These are phyloP conservation scores for Pyricularia sp. DNA, from an alignment of 2,329 filamentous ascomycete genomes.

Conservation along the genomic window DNA sequence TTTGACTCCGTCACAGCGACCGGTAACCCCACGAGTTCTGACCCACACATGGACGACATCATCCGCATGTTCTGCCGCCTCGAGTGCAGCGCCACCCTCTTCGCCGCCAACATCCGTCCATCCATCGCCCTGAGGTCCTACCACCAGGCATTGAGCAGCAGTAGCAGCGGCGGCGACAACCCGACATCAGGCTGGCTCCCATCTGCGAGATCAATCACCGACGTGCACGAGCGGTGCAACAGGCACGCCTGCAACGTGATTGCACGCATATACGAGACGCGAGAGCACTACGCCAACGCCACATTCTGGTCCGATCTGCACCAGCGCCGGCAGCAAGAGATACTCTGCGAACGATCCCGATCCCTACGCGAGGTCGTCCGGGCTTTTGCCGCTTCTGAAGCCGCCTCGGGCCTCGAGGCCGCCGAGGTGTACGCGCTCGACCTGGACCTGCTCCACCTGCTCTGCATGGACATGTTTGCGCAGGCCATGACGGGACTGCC, in stretches of 20 bases:
- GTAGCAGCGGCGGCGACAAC: constrained; percentile 3
- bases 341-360: constrained; percentile 10
- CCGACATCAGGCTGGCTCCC: neutral
- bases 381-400: constrained; percentile 8
- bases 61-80: constrained; percentile 16
- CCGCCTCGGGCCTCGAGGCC: constrained; percentile 7
- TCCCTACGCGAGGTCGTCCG: constrained; percentile 10
- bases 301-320: constrained; percentile 13
- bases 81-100: constrained; percentile 15
- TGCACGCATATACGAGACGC: constrained; percentile 13
- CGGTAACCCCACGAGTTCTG: neutral
- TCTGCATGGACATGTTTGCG: constrained; percentile 11
- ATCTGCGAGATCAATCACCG: constrained; percentile 3
- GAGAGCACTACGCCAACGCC: neutral
- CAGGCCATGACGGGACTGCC: constrained; percentile 6
- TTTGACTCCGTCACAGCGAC: constrained; percentile 11
- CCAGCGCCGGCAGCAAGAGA: constrained; percentile 13
- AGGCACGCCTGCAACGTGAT: constrained; percentile 13
- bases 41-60: constrained; percentile 9
- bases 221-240: constrained; percentile 10
- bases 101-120: constrained; percentile 14
- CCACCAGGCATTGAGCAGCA: neutral
- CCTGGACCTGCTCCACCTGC: constrained; percentile 14
- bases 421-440: constrained; percentile 10
- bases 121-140: constrained; percentile 14